Evolutionary conservation across 257 asterid genomes (phyloP), one percentile per base, ranked within the genome.

Genomic region (Catharanthus roseus): DNA sequence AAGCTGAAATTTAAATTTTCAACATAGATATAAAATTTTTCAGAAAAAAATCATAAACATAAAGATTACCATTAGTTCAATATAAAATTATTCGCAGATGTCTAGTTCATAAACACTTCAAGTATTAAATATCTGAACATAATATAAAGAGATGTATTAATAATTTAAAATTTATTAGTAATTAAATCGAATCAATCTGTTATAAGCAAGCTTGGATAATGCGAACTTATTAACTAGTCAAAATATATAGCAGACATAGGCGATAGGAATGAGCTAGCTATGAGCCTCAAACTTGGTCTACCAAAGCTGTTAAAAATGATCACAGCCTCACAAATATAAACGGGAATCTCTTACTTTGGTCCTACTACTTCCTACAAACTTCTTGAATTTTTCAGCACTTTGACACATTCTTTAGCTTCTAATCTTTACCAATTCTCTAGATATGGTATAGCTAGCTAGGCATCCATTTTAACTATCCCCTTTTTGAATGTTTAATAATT

Each of bases 281-380:
- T n/a, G n/a, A 61, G 69, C 75, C 69, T 18, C 33, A 72, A 61
- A 23, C n/a, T n/a, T n/a, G 62, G 51, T 33, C 45, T 13, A 45
- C 33, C 16, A 6, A 31, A 45, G 62, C 50, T 50, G 62, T 55
- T 44, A 70, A 60, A 45, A 31, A 23, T 45, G 50, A 45, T 18
- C 47, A 13, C 62, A 45, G 31, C 54, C 58, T 72, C 62, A 33
- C 36, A 16, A n/a, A 49, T 33, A 58, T 6, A 71, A 61, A 34
- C 36, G 69, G 62, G 70, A 63, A 62, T 72, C 62, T 45, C 76
- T 61, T 19, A 18, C 39, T 47, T 61, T 72, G 76, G 76, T 49
- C 76, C 70, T 47, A 72, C 70, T 47, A 72, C 76, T 16, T 18
- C 54, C 70, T 47, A 62, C 70, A 60, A 72, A 61, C 69, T 61